Base-by-base conservation (phyloP, 345 rosid species). In the Heritiera littoralis region DNA sequence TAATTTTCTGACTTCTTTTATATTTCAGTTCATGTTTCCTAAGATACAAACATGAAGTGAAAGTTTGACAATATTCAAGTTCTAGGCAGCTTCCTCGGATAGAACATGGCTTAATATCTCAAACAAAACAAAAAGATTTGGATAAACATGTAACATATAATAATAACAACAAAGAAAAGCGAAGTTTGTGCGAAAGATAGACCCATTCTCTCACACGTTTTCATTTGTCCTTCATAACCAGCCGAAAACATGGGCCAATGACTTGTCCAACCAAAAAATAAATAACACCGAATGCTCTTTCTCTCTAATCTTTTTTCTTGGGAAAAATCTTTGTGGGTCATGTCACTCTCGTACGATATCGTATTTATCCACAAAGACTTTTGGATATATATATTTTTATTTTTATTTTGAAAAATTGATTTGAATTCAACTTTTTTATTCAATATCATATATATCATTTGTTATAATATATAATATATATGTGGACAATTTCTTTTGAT, bases 81-180 rank as follows among this genome's bases (percentile, higher is more conserved):
- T 14, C 4, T 52, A 54, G 73, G 72, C 79, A 77, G 79, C 72
- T 66, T 77, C 79, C 73, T 66, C 66, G 65, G 65, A 77, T 52
- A 66, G 6, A 73, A 52, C 79, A 66, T 38, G 32, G 51, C 8
- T 66, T 41, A 38, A 77, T 38, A 46, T 40, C 54, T 54, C 76
- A 72, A 35, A 72, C 49, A 65, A 17, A 35, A 66, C n/a, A 2
- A 51, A 18, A 38, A 5, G 60, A 76, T 76, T 6, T 40, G 67
- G 23, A 75, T 60, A 43, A 12, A 20, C 77, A n/a, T 40, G n/a
- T 15, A 35, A 35, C 38, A 35, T 35, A 35, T 0, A 35, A 35
- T 35, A 35, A 12, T 60, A 38, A 63, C 1, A 35, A 35, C 1
- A 35, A 35, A 1, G 38, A 67, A n/a, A 52, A 49, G 28, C 5